Evolutionary conservation across 352 stramenopile genomes (phyloP).

Genomic region (Pythium folliculosum): DNA sequence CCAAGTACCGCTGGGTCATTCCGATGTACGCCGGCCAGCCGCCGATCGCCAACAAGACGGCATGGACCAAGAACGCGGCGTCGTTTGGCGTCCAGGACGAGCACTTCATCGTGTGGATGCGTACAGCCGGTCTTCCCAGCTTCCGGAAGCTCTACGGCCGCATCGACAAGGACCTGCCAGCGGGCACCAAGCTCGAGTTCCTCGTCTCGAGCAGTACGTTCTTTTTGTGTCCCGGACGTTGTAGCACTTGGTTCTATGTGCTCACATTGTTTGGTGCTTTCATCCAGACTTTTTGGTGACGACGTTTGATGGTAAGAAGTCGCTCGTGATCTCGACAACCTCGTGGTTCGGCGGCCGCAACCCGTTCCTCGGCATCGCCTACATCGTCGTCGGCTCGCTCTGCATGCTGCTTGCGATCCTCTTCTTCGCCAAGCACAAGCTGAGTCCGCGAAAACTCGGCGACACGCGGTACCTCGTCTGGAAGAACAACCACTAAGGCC

Average conservation of each 20-base stretch:
- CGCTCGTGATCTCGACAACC: constrained; percentile 95
- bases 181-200: constrained; percentile 91
- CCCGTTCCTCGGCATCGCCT: constrained; percentile 94
- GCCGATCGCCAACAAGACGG: constrained; percentile 72
- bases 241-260: no score
- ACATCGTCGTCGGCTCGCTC: constrained; percentile 95
- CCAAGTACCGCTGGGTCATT: constrained; percentile 79
- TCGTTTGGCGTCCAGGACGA: constrained; percentile 96
- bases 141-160: constrained; percentile 99
- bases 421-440: constrained; percentile 96
- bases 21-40: constrained; percentile 60
- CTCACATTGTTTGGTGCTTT: background rate
- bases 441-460: constrained; percentile 94
- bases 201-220: constrained; percentile 89
- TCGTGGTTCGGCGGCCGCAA: constrained; percentile 97
- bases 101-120: constrained; percentile 99
- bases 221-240: background rate
- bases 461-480: constrained; percentile 95
- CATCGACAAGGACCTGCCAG: constrained; percentile 92
- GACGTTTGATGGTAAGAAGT: constrained; percentile 96
- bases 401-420: constrained; percentile 93
- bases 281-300: constrained; percentile 94
- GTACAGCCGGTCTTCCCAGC: constrained; percentile 94
- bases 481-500: constrained; percentile 93
- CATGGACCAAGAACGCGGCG: constrained; percentile 63